phyloP scores from a whole-genome alignment of 139 green algal genomes.

The Axilococcus clingmanii region DNA sequence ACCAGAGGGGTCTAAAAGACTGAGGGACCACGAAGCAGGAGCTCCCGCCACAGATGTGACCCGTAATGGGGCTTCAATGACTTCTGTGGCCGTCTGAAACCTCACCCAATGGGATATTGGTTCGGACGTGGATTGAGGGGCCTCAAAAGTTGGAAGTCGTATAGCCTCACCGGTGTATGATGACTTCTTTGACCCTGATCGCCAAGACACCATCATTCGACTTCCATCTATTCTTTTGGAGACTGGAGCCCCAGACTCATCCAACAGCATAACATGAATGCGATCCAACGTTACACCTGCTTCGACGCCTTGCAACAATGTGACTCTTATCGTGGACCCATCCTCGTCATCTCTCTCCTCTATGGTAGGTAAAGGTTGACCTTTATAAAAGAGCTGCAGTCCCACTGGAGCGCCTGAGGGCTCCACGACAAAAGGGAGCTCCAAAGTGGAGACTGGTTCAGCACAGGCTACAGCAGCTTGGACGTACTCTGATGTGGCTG shows the following conservation, averaged over 20 bases:
- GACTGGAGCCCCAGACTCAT: slow-evolving; percentile 31
- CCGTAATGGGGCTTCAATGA: slow-evolving; percentile 30
- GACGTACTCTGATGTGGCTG: not conserved
- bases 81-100: slow-evolving; percentile 18
- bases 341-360: not conserved
- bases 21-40: slow-evolving; percentile 31
- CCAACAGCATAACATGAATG: slow-evolving; percentile 36
- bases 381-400: not conserved
- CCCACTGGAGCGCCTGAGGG: not conserved
- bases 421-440: not conserved
- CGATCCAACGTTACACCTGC: slow-evolving; percentile 34
- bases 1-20: slow-evolving; percentile 25
- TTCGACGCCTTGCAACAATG: slow-evolving; percentile 20
- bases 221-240: slow-evolving; percentile 13
- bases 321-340: not conserved
- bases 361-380: not conserved
- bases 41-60: slow-evolving; percentile 21
- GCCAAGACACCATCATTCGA: slow-evolving; percentile 50
- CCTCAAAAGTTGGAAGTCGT: slow-evolving; percentile 16
- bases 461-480: slow-evolving; percentile 10
- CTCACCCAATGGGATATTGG: slow-evolving; percentile 21
- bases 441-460: not conserved
- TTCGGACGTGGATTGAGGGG: slow-evolving; percentile 9
- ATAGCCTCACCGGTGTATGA: slow-evolving; percentile 14
- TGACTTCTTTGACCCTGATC: slow-evolving; percentile 34